phyloP scores from a whole-genome alignment of 2,329 filamentous ascomycete species.

The Colletotrichum sp. region DNA sequence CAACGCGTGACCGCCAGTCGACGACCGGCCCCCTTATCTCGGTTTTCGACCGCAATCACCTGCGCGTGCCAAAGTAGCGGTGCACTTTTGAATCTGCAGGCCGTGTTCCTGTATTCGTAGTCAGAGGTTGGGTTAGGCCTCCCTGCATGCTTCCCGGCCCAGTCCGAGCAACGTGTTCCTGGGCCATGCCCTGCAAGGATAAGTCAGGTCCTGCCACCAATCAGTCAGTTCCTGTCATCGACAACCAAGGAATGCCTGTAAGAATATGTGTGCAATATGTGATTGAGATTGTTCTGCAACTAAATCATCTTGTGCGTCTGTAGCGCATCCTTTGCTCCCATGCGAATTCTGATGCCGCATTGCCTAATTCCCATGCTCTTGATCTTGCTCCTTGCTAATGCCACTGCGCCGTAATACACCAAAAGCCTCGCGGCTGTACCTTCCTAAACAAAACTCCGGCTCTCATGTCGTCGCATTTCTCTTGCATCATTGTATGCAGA shows the following conservation, averaged over 20 bases:
- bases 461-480: background rate
- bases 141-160: conserved; percentile 10
- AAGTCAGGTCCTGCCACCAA: background rate
- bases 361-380: conserved; percentile 7
- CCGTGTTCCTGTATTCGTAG: background rate
- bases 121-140: background rate
- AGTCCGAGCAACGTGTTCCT: conserved; percentile 16
- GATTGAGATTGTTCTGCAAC: conserved; percentile 6
- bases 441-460: background rate
- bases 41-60: background rate
- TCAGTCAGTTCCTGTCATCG: background rate
- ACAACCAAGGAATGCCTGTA: background rate
- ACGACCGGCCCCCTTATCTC: background rate
- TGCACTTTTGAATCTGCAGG: background rate
- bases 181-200: background rate
- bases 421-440: background rate
- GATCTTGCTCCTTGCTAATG: conserved; percentile 3
- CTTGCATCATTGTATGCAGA: background rate
- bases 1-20: conserved; percentile 2
- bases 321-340: background rate
- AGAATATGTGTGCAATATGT: background rate
- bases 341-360: conserved; percentile 9
- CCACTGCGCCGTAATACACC: background rate
- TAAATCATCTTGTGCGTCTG: background rate
- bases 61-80: background rate